Conservation (phyloP, 129 eudicot genomes). For the Artemisia tridentata region DNA sequence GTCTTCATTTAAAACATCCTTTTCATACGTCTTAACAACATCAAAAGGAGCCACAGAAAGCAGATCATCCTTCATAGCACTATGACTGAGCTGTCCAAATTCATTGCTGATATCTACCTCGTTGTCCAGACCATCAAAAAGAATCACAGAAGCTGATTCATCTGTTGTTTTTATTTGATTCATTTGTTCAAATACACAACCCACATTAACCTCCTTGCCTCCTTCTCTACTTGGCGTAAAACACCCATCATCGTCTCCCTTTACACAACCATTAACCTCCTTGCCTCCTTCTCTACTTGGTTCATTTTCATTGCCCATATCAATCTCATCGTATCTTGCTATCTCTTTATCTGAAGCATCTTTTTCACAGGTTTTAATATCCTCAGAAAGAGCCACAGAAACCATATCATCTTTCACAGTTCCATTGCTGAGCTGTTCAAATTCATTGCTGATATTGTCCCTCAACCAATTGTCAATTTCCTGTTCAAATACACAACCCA, state of each 20-base stretch:
- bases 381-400: neutral
- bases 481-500: no score
- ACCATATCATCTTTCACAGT: neutral
- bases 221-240: neutral
- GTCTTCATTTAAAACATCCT: no score
- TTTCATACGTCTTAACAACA: no score
- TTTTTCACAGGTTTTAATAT: neutral
- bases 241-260: neutral
- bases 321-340: conserved; percentile 16
- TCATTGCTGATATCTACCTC: neutral
- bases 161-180: conserved; percentile 8
- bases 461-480: no score
- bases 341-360: conserved; percentile 30
- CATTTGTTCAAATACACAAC: conserved; percentile 27
- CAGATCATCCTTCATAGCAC: no score
- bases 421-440: conserved; percentile 1
- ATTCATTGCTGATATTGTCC: no score
- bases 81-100: no score
- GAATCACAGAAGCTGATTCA: conserved; percentile 15
- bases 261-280: conserved; percentile 7
- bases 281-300: neutral
- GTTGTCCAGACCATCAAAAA: neutral
- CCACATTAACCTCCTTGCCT: neutral
- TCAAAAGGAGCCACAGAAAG: no score
- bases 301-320: conserved; percentile 16